Percentiles rank a stretch among this genome's conserved stretches.
phyloP scores from a whole-genome alignment of 2,329 filamentous ascomycete genomes.

The Epichloe sibirici region DNA sequence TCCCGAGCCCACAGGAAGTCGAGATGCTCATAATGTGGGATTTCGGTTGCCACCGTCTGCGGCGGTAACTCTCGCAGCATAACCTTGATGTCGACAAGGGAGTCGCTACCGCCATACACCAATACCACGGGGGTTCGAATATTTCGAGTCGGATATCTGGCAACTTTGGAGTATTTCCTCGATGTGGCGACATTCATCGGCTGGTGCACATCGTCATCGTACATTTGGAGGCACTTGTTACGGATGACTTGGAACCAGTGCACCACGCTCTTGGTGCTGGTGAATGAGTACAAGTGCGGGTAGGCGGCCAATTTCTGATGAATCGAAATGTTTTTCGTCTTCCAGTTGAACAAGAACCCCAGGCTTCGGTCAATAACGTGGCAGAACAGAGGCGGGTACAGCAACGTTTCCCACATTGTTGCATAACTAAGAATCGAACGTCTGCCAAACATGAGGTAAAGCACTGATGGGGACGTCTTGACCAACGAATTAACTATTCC shows the following conservation, averaged over 20 bases:
- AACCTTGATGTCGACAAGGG: slow-evolving; percentile 80
- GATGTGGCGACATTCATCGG: slow-evolving; percentile 58
- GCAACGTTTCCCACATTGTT: slow-evolving; percentile 92
- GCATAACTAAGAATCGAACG: slow-evolving; percentile 84
- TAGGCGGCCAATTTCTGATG: slow-evolving; percentile 93
- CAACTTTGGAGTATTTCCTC: slow-evolving; percentile 87
- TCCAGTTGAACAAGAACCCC: slow-evolving; percentile 81
- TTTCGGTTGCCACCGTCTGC: slow-evolving; percentile 74
- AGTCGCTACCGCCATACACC: slow-evolving; percentile 88
- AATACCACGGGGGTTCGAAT: slow-evolving; percentile 93
- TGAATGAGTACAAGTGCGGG: slow-evolving; percentile 91
- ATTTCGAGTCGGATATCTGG: slow-evolving; percentile 90
- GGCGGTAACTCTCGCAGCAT: slow-evolving; percentile 83
- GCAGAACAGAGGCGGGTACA: slow-evolving; percentile 90
- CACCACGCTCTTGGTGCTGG: slow-evolving; percentile 90
- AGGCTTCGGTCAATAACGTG: slow-evolving; percentile 75
- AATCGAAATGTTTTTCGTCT: slow-evolving; percentile 66
- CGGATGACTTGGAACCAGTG: slow-evolving; percentile 99
- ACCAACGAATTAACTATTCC: slow-evolving; percentile 85
- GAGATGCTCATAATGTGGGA: slow-evolving; percentile 89
- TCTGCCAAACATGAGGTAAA: slow-evolving; percentile 87
- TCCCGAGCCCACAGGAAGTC: slow-evolving; percentile 93
- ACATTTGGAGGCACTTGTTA: slow-evolving; percentile 95
- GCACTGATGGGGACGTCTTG: slow-evolving; percentile 82
- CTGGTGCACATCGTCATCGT: slow-evolving; percentile 82